These are phyloP conservation scores for Mortierella sp. DNA, from an alignment of 371 early-diverging fungal species.

Conservation along the genomic window DNA sequence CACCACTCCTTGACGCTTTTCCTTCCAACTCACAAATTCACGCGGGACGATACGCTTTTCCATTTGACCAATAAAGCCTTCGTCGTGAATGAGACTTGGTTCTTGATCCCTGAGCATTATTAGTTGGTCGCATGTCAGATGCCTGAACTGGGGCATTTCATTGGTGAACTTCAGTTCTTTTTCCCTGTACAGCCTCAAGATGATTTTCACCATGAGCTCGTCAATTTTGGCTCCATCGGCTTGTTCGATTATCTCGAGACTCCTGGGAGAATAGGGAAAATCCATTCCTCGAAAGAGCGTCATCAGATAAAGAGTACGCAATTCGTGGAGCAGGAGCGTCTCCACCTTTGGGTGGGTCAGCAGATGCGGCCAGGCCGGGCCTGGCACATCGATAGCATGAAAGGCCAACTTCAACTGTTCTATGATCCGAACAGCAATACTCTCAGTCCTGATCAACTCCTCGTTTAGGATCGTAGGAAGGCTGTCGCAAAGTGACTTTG, in stretches of 20 bases:
- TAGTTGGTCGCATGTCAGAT: slow-evolving; percentile 29
- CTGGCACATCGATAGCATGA: not conserved
- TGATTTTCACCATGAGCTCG: slow-evolving; percentile 12
- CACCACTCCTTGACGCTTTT: not conserved
- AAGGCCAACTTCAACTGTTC: slow-evolving; percentile 1
- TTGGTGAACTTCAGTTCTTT: slow-evolving; percentile 17
- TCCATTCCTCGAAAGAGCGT: slow-evolving; percentile 10
- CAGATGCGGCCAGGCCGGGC: slow-evolving; percentile 28
- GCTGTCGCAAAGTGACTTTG: slow-evolving; percentile 10
- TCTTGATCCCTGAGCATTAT: slow-evolving; percentile 7
- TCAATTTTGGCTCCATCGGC: slow-evolving; percentile 14
- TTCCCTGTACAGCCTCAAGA: slow-evolving; percentile 15
- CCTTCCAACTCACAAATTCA: slow-evolving; percentile 1
- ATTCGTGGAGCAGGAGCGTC: slow-evolving; percentile 10
- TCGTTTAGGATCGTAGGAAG: slow-evolving; percentile 26
- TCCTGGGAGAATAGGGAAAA: slow-evolving; percentile 10
- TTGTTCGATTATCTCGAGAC: slow-evolving; percentile 13
- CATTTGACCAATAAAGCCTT: slow-evolving; percentile 37
- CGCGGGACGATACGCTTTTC: slow-evolving; percentile 33
- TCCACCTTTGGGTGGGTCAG: slow-evolving; percentile 22
- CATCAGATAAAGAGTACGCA: not conserved
- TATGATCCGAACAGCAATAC: slow-evolving; percentile 2
- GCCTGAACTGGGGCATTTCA: not conserved
- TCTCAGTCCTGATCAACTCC: slow-evolving; percentile 7
- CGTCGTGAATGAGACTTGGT: slow-evolving; percentile 21